Conservation (phyloP, 257 asterid genomes). For the Anisodus tanguticus region DNA sequence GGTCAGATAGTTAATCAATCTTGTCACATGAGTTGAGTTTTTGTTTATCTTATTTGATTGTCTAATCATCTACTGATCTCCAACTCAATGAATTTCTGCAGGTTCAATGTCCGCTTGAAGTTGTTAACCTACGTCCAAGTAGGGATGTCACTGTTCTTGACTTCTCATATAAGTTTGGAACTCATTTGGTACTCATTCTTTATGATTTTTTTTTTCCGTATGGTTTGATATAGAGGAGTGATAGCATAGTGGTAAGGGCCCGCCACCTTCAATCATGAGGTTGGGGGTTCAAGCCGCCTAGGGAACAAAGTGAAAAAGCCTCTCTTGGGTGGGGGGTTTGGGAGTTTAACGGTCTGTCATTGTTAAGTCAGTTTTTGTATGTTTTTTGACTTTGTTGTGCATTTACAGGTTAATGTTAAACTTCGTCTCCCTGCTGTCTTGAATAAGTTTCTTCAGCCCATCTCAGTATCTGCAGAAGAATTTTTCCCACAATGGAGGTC, state of each 20-base stretch:
- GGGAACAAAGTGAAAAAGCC: neutral
- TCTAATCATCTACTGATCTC: conserved; percentile 11
- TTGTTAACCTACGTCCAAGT: conserved; percentile 83
- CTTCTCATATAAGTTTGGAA: conserved; percentile 76
- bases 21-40: conserved; percentile 10
- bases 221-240: neutral
- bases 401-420: conserved; percentile 73
- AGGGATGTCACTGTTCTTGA: conserved; percentile 93
- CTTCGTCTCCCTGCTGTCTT: conserved; percentile 91
- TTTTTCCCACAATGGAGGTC: conserved; percentile 97
- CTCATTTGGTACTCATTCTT: conserved; percentile 58
- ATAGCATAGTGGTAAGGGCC: neutral
- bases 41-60: conserved; percentile 2
- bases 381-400: conserved; percentile 22
- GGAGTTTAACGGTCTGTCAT: conserved; percentile 1
- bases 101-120: conserved; percentile 97
- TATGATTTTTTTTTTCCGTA: conserved; percentile 18
- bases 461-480: conserved; percentile 77
- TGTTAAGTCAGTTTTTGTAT: neutral
- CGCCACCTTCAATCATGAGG: conserved; percentile 9
- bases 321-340: neutral
- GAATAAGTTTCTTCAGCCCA: conserved; percentile 84
- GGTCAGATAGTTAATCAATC: conserved; percentile 44
- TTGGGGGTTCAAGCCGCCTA: neutral
- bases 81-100: conserved; percentile 31